These are phyloP conservation scores for Lactifluus volemus DNA, from an alignment of 768 basidiomycete species.

Conservation along the genomic window DNA sequence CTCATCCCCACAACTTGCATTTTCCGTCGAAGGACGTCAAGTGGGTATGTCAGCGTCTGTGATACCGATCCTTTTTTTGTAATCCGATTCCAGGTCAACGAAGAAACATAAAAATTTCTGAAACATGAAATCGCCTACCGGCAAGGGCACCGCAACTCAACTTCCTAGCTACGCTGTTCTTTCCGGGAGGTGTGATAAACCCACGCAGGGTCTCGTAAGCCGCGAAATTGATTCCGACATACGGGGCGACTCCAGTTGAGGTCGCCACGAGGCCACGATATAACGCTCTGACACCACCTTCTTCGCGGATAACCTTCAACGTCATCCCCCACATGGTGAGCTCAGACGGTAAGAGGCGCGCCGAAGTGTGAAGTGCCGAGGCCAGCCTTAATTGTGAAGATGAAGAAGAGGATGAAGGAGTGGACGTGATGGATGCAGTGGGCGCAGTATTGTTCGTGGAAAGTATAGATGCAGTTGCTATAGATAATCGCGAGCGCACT, in stretches of 20 bases:
- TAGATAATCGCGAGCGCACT: conserved; percentile 84
- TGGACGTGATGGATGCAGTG: conserved; percentile 22
- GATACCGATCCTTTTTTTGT: conserved; percentile 67
- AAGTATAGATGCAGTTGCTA: conserved; percentile 79
- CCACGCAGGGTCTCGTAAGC: conserved; percentile 79
- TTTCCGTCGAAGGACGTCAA: conserved; percentile 90
- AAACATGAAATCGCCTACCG: conserved; percentile 35
- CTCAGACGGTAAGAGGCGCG: conserved; percentile 37
- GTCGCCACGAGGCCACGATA: conserved; percentile 84
- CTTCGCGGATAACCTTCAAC: conserved; percentile 79
- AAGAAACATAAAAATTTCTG: background rate
- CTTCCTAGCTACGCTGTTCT: conserved; percentile 59
- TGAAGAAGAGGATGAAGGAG: conserved; percentile 24
- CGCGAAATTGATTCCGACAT: conserved; percentile 88
- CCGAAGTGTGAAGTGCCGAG: conserved; percentile 51
- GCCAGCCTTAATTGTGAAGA: conserved; percentile 31
- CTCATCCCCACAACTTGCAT: conserved; percentile 85
- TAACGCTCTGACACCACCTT: conserved; percentile 81
- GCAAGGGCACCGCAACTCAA: conserved; percentile 81
- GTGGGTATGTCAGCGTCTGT: conserved; percentile 91
- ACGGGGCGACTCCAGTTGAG: conserved; percentile 83
- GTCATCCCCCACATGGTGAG: conserved; percentile 85
- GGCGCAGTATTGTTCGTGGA: background rate
- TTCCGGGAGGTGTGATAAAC: conserved; percentile 72
- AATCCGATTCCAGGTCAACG: conserved; percentile 1